Evolutionary conservation across 2,329 filamentous ascomycete genomes (phyloP), one percentile per base, ranked within the genome.

Genomic region (Dactylonectria macrodidyma): DNA sequence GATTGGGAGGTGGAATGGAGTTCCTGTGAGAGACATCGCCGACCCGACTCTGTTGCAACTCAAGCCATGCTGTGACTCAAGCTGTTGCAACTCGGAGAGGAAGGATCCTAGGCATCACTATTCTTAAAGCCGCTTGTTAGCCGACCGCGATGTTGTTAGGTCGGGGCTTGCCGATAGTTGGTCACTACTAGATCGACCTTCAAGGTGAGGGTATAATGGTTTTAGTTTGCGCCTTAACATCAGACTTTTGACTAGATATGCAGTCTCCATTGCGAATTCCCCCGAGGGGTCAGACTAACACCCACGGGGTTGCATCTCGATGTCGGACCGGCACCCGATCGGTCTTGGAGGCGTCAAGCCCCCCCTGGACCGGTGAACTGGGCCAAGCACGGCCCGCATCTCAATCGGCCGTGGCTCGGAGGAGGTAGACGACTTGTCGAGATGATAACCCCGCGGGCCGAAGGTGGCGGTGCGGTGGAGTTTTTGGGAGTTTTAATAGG

Each of bases 241-340:
- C 51, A 62, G 46, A 66, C 63, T 61, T 63, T 56, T 33, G 38
- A 24, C 51, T 51, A 50, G 50, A 33, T 54, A 36, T 54, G 60
- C 11, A 51, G 44, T 11, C n/a, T 34, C 24, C 30, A 26, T 56
- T 19, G 26, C 33, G 47, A 50, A 26, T 16, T 10, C 52, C 26
- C 52, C 60, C 26, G 60, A 19, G 7, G 5, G 44, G 12, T 41
- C 41, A 30, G 34, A 24, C 34, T 51, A 63, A 38, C 54, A 50
- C 47, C 14, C 41, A 48, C n/a, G 52, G 10, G 52, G 60, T 57
- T 50, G 52, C 44, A 51, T 48, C 60, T 63, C 60, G 47, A 57
- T 38, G 54, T 63, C 52, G 60, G 60, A 33, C 60, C 52, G 52
- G 52, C n/a, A 24, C n/a, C 52, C 54, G 44, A 62, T 50, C 41